Evolutionary conservation across 1,284 basidiomycete genomes (phyloP).

Genomic region (Ceratobasidium theobromae): DNA sequence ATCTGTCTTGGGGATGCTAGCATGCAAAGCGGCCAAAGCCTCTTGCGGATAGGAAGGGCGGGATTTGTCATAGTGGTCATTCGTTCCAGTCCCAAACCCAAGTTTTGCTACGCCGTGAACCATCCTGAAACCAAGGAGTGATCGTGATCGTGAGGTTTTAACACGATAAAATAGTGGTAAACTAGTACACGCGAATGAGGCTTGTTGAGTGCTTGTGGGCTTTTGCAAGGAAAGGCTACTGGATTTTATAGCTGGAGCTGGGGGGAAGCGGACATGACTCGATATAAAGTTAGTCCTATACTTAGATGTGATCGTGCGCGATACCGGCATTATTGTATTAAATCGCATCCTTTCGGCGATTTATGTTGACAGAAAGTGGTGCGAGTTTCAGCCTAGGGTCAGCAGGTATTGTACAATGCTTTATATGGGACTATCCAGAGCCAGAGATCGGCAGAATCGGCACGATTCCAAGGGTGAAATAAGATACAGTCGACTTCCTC

Average conservation of each 20-base stretch:
- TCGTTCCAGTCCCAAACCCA: slow-evolving; percentile 70
- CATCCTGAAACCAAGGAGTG: background rate
- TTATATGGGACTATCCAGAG: too few relatives aligned
- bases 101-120: slow-evolving; percentile 59
- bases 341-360: background rate
- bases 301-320: background rate
- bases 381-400: too few relatives aligned
- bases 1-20: slow-evolving; percentile 44
- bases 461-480: too few relatives aligned
- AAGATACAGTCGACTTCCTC: too few relatives aligned
- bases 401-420: too few relatives aligned
- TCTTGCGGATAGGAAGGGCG: slow-evolving; percentile 69
- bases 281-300: too few relatives aligned
- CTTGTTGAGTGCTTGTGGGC: too few relatives aligned
- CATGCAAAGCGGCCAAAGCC: slow-evolving; percentile 58
- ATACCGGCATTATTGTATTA: slow-evolving; percentile 5
- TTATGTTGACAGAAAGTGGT: background rate
- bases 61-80: slow-evolving; percentile 73
- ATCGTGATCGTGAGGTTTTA: background rate
- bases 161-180: background rate
- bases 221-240: too few relatives aligned
- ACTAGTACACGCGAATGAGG: too few relatives aligned
- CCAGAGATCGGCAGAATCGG: too few relatives aligned
- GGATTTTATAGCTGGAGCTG: background rate
- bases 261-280: background rate